phyloP scores from a whole-genome alignment of 495 filamentous ascomycete genomes.

The Penicillium psychrofluorescens region DNA sequence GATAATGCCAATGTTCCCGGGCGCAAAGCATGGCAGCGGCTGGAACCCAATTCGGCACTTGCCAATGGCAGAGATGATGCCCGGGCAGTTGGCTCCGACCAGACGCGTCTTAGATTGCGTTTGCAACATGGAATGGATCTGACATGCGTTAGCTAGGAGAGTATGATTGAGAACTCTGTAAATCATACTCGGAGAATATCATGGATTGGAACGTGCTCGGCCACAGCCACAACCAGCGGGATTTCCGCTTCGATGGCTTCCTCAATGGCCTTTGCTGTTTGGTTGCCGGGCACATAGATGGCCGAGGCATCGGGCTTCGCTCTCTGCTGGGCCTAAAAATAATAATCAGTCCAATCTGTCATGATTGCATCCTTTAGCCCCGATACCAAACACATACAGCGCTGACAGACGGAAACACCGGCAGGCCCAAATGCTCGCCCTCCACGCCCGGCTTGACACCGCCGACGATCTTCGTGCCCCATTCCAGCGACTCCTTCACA shows the following conservation, averaged over 20 bases:
- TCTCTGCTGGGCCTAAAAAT: conserved; percentile 58
- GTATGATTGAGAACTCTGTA: not conserved
- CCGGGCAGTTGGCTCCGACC: conserved; percentile 80
- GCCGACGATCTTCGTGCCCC: conserved; percentile 83
- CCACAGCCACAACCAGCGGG: conserved; percentile 80
- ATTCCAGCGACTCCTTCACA: conserved; percentile 73
- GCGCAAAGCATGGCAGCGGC: conserved; percentile 66
- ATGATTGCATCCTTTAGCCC: not conserved
- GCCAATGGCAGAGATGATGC: conserved; percentile 77
- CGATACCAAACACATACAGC: conserved; percentile 18
- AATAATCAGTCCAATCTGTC: conserved; percentile 1
- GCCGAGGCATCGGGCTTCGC: conserved; percentile 80
- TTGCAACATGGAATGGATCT: conserved; percentile 71
- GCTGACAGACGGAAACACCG: conserved; percentile 67
- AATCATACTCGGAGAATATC: conserved; percentile 67
- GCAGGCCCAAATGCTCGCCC: conserved; percentile 73
- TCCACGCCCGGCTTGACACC: conserved; percentile 73
- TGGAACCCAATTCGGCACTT: conserved; percentile 85
- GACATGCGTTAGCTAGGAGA: not conserved
- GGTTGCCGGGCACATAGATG: conserved; percentile 76
- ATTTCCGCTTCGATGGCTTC: conserved; percentile 87
- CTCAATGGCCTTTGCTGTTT: conserved; percentile 72
- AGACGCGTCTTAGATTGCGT: conserved; percentile 76
- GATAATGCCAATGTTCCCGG: conserved; percentile 73
- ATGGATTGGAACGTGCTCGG: conserved; percentile 85